Conservation (phyloP, 2,329 filamentous ascomycete genomes). For the Karstenula rhodostoma region DNA sequence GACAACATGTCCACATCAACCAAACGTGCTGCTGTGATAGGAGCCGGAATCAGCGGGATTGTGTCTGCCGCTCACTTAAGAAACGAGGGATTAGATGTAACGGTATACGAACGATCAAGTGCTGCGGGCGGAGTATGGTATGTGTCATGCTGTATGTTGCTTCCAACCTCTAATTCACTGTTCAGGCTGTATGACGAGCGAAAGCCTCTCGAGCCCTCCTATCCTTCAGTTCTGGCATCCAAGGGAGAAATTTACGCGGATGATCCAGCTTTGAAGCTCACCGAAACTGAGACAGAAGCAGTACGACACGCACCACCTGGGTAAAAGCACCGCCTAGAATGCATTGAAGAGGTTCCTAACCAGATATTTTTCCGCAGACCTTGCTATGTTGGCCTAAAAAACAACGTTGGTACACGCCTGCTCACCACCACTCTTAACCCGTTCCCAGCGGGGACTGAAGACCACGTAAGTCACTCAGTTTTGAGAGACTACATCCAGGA, state of each 20-base stretch:
- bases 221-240: slow-evolving; percentile 47
- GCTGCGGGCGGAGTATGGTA: slow-evolving; percentile 66
- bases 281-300: slow-evolving; percentile 22
- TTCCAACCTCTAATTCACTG: background rate
- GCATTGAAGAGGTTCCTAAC: slow-evolving; percentile 7
- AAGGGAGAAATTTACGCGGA: slow-evolving; percentile 25
- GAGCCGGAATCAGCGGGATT: slow-evolving; percentile 49
- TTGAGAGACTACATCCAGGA: slow-evolving; percentile 69
- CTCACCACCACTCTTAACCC: slow-evolving; percentile 58
- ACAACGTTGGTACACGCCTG: slow-evolving; percentile 62
- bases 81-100: slow-evolving; percentile 54
- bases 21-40: slow-evolving; percentile 44
- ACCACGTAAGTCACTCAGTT: slow-evolving; percentile 65
- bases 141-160: slow-evolving; percentile 17
- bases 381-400: slow-evolving; percentile 62
- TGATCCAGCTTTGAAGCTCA: slow-evolving; percentile 19
- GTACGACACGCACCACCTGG: slow-evolving; percentile 61
- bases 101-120: slow-evolving; percentile 62
- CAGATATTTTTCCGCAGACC: slow-evolving; percentile 47
- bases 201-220: slow-evolving; percentile 57
- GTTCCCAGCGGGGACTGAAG: slow-evolving; percentile 68
- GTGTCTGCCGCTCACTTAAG: slow-evolving; percentile 46
- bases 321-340: slow-evolving; percentile 31
- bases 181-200: slow-evolving; percentile 60
- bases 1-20: slow-evolving; percentile 25